Conservation (phyloP, 176 grass and related monocot species). For the maize (Zea mays) region Zm-B73-REFERENCE-NAM-5.0 NC_050097.1:110986001-110986500, state of each 20-base stretch:
- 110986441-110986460: conserved; percentile 36
- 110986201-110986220: neutral
- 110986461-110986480: conserved; percentile 43
- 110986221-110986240: neutral
- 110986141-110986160: conserved; percentile 2
- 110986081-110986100: neutral
- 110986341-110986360: neutral
- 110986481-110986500: neutral
- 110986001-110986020: too few species aligned
- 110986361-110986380: too few species aligned
- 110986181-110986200: neutral
- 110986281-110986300: neutral
- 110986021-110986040: too few species aligned
- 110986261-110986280: neutral
- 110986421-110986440: conserved; percentile 38
- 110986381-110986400: neutral
- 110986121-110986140: neutral
- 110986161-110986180: neutral
- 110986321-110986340: neutral
- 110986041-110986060: too few species aligned
- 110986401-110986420: conserved; percentile 19
- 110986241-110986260: neutral
- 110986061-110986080: neutral
- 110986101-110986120: neutral
- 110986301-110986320: neutral